Evolutionary conservation across 176 grass and related monocot species (phyloP).

Genomic region (Carex pumila): DNA sequence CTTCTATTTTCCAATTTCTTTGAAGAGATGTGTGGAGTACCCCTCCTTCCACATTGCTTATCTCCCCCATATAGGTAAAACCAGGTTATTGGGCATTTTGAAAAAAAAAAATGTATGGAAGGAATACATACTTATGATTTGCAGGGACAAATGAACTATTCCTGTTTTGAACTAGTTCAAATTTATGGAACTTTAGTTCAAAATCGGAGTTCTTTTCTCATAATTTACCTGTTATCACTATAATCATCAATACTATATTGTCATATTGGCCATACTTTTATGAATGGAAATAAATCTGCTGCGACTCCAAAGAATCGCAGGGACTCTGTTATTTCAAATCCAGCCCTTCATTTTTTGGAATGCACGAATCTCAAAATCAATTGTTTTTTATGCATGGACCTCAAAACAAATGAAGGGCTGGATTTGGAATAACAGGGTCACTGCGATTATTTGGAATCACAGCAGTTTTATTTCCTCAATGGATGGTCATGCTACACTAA

Average conservation of each 20-base stretch:
- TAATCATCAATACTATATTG: not conserved
- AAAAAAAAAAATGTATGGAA: not conserved
- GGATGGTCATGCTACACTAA: not conserved
- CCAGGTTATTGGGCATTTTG: not conserved
- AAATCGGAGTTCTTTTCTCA: not conserved
- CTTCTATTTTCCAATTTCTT: not conserved
- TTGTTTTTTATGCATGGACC: no score
- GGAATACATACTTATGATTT: not conserved
- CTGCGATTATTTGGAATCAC: no score
- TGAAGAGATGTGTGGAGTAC: not conserved
- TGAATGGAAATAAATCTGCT: no score
- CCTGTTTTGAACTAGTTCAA: not conserved
- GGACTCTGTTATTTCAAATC: no score
- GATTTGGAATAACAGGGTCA: no score
- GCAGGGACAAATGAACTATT: not conserved
- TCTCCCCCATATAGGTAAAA: not conserved
- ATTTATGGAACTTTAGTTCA: not conserved
- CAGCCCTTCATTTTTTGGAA: no score
- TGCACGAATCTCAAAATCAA: no score
- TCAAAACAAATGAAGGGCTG: no score
- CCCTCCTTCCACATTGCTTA: not conserved
- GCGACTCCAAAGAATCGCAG: no score
- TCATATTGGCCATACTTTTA: not conserved
- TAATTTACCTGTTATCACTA: not conserved
- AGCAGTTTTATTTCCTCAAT: not conserved